phyloP scores from a whole-genome alignment of 2,329 filamentous ascomycete species.

The Penicillium aurantiogriseum region DNA sequence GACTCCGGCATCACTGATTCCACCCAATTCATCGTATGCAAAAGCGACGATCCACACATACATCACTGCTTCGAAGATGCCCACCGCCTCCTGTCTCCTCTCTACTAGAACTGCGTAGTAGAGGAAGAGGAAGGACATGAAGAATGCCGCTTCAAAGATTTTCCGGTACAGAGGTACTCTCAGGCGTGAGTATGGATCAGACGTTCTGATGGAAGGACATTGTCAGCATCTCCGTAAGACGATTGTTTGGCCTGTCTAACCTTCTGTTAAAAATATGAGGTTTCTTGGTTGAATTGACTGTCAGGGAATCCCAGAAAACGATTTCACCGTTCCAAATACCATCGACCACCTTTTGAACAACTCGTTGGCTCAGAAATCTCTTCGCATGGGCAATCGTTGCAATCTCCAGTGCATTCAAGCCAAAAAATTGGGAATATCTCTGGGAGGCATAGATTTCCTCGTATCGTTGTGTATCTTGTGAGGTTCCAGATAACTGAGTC shows the following conservation, averaged over 20 bases:
- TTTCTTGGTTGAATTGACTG: slow-evolving; percentile 69
- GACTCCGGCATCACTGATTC: slow-evolving; percentile 81
- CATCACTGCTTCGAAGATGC: slow-evolving; percentile 66
- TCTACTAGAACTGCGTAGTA: slow-evolving; percentile 86
- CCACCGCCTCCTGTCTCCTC: slow-evolving; percentile 65
- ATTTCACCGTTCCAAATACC: slow-evolving; percentile 86
- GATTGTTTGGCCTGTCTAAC: slow-evolving; percentile 24
- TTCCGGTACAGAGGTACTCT: slow-evolving; percentile 83
- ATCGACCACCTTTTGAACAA: slow-evolving; percentile 79
- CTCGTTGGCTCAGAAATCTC: slow-evolving; percentile 75
- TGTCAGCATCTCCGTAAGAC: slow-evolving; percentile 25
- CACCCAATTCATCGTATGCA: slow-evolving; percentile 81
- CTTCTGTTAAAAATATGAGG: slow-evolving; percentile 70
- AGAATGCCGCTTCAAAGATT: slow-evolving; percentile 79
- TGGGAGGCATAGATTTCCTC: slow-evolving; percentile 57
- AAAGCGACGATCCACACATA: slow-evolving; percentile 87
- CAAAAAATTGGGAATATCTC: slow-evolving; percentile 68
- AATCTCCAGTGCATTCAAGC: slow-evolving; percentile 83
- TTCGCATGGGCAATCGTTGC: slow-evolving; percentile 79
- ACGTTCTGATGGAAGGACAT: slow-evolving; percentile 40
- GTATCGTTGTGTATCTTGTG: slow-evolving; percentile 39
- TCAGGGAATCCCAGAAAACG: slow-evolving; percentile 80
- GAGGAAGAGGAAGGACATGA: slow-evolving; percentile 69
- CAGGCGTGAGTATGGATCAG: slow-evolving; percentile 72
- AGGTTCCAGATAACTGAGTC: slow-evolving; percentile 47